phyloP scores from a whole-genome alignment of 345 rosid species.

The Murraya paniculata region DNA sequence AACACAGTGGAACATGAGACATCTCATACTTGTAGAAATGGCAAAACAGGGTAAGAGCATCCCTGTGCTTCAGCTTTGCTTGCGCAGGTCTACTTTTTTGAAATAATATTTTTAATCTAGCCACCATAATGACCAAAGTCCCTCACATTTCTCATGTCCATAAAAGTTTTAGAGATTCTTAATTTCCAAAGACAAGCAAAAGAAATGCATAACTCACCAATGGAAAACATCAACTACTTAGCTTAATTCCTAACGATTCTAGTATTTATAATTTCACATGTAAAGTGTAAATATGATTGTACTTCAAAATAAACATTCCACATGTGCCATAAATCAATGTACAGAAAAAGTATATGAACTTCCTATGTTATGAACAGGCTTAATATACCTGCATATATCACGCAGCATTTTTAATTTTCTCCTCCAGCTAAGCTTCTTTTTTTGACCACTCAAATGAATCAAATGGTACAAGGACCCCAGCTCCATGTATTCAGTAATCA shows the following conservation, averaged over 20 bases:
- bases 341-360: background rate
- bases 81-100: background rate
- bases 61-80: background rate
- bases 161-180: background rate
- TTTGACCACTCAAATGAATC: conserved; percentile 88
- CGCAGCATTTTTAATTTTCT: conserved; percentile 85
- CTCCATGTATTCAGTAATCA: conserved; percentile 99
- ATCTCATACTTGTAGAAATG: background rate
- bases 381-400: conserved; percentile 89
- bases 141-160: background rate
- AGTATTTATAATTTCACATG: background rate
- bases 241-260: background rate
- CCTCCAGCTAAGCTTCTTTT: conserved; percentile 84
- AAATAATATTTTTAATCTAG: background rate
- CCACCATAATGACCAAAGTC: background rate
- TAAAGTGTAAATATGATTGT: background rate
- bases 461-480: conserved; percentile 85
- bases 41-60: background rate
- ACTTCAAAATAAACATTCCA: background rate
- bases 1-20: background rate
- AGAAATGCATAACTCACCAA: background rate
- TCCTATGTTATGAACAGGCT: conserved; percentile 1
- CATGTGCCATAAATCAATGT: background rate
- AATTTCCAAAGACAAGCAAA: background rate
- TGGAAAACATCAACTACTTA: background rate